Conservation (phyloP, 73 alveolate genomes). For the Breviolum minutum region DNA sequence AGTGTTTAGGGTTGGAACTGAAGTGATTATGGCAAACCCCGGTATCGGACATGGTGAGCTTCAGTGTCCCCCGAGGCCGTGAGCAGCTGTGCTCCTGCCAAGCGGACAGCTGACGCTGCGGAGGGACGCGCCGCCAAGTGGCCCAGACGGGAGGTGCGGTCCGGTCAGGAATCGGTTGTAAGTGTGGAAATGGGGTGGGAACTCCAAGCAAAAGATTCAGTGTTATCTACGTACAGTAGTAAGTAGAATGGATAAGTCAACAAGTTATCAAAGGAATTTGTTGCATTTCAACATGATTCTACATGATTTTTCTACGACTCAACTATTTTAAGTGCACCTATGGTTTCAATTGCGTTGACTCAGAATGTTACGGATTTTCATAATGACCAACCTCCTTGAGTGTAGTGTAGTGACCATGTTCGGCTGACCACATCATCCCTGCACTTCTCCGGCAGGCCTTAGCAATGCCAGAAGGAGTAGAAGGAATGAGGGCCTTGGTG, state of each 20-base stretch:
- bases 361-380: not conserved
- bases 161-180: too few relatives aligned
- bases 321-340: not conserved
- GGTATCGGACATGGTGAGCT: not conserved
- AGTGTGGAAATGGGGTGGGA: too few relatives aligned
- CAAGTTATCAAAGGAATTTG: not conserved
- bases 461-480: conserved; percentile 36
- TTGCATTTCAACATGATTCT: not conserved
- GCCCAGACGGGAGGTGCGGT: not conserved
- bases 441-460: not conserved
- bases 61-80: not conserved
- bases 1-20: too few relatives aligned
- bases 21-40: not conserved
- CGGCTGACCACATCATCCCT: not conserved
- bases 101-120: not conserved
- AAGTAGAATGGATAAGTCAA: too few relatives aligned
- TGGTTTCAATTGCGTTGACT: not conserved
- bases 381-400: not conserved
- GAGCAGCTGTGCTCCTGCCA: conserved; percentile 9
- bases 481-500: conserved; percentile 32
- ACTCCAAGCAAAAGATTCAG: too few relatives aligned
- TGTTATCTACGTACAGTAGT: too few relatives aligned
- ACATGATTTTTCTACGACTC: not conserved
- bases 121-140: conserved; percentile 9
- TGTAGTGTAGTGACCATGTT: not conserved